Percentiles rank a stretch among this genome's conserved stretches.
phyloP scores from a whole-genome alignment of 169 alveolate species.

The Cyclospora cayetanensis region DNA sequence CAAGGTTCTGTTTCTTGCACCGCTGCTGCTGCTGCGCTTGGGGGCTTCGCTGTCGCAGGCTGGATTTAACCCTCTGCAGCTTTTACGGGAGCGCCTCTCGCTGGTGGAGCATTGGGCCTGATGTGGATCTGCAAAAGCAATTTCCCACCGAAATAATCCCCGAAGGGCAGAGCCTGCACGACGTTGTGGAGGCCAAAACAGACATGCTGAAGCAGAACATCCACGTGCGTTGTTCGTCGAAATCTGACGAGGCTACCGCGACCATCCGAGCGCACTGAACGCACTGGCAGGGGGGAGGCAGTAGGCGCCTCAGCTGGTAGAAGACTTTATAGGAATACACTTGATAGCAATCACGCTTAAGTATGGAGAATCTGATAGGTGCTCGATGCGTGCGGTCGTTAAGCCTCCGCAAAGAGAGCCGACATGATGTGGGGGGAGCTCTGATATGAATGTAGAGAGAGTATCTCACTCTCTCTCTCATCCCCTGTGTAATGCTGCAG shows the following conservation, averaged over 20 bases:
- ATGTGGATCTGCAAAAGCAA: not conserved
- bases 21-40: not conserved
- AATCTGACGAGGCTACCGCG: too few species aligned
- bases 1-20: not conserved
- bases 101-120: not conserved
- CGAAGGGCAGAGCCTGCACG: not conserved
- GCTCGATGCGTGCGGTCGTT: too few species aligned
- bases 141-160: not conserved
- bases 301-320: too few species aligned
- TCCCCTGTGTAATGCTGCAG: not conserved
- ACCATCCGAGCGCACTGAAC: too few species aligned
- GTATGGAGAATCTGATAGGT: too few species aligned
- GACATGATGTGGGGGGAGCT: too few species aligned
- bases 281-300: too few species aligned
- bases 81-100: not conserved
- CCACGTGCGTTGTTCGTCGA: not conserved
- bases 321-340: too few species aligned
- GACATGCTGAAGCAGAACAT: not conserved
- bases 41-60: not conserved
- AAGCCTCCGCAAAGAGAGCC: too few species aligned
- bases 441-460: too few species aligned
- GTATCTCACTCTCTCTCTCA: too few species aligned
- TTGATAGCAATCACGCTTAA: too few species aligned
- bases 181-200: not conserved
- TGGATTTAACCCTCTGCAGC: slow-evolving; percentile 13